Percentiles rank a stretch among this genome's conserved stretches.
phyloP scores from a whole-genome alignment of 2,329 filamentous ascomycete genomes.

The Pseudocercospora pini-densiflorae region DNA sequence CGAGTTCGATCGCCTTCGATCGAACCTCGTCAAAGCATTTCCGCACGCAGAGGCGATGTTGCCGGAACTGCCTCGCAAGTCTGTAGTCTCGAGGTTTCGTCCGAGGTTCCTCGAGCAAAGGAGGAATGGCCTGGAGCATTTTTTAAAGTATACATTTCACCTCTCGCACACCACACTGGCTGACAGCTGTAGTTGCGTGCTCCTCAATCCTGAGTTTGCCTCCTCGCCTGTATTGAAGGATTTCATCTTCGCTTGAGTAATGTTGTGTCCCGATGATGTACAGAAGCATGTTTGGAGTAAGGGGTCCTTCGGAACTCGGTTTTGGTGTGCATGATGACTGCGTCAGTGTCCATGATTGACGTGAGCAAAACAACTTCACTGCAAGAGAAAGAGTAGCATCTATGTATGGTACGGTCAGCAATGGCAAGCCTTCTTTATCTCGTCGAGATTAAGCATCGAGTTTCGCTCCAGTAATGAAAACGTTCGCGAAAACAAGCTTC shows the following conservation, averaged over 20 bases:
- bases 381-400: background rate
- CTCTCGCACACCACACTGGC: background rate
- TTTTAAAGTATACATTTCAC: slow-evolving; percentile 71
- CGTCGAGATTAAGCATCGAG: too few relatives aligned
- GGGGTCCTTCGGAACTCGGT: background rate
- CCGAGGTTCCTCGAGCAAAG: slow-evolving; percentile 85
- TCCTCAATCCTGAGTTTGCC: slow-evolving; percentile 92
- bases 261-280: background rate
- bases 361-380: too few relatives aligned
- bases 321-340: background rate
- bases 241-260: slow-evolving; percentile 67
- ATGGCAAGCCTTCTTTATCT: too few relatives aligned
- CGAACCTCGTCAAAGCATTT: slow-evolving; percentile 76
- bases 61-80: slow-evolving; percentile 89
- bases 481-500: too few relatives aligned
- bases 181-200: slow-evolving; percentile 68
- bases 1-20: slow-evolving; percentile 84
- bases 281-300: too few relatives aligned
- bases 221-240: slow-evolving; percentile 90
- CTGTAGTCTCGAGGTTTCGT: slow-evolving; percentile 78
- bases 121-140: slow-evolving; percentile 83
- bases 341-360: background rate
- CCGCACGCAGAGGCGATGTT: slow-evolving; percentile 84
- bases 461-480: too few relatives aligned
- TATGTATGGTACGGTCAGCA: too few relatives aligned